Conservation (phyloP, 805 yeast genomes). For the Candida sonorensis region DNA sequence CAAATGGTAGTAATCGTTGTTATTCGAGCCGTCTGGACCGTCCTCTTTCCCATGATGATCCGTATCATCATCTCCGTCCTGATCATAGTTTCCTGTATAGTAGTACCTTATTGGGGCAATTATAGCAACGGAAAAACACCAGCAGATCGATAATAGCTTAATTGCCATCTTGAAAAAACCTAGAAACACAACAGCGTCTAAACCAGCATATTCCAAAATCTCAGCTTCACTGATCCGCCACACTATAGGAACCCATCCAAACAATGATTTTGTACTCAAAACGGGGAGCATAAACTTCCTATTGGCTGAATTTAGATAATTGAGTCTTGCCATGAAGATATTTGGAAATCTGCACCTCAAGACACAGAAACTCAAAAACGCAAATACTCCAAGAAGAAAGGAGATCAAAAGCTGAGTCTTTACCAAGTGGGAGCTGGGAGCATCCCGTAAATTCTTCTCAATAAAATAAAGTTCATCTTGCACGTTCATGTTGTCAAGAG, state of each 20-base stretch:
- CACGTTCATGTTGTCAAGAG: too few relatives aligned
- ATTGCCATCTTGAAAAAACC: slow-evolving; percentile 89
- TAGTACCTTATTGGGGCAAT: slow-evolving; percentile 82
- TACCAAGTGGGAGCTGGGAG: slow-evolving; percentile 46
- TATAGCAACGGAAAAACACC: slow-evolving; percentile 62
- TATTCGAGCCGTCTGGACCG: slow-evolving; percentile 4
- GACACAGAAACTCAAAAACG: slow-evolving; percentile 63
- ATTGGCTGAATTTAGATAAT: slow-evolving; percentile 33
- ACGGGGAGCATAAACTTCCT: slow-evolving; percentile 48
- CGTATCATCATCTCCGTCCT: slow-evolving; percentile 35
- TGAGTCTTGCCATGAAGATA: slow-evolving; percentile 74
- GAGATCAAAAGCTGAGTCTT: slow-evolving; percentile 76
- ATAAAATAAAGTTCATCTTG: slow-evolving; percentile 9
- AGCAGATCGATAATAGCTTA: slow-evolving; percentile 54
- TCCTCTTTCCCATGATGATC: slow-evolving; percentile 24
- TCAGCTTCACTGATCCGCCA: slow-evolving; percentile 64
- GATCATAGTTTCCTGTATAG: slow-evolving; percentile 75
- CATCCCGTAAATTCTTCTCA: slow-evolving; percentile 24
- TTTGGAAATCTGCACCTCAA: slow-evolving; percentile 71
- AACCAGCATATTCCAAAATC: slow-evolving; percentile 81
- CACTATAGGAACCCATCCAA: slow-evolving; percentile 77
- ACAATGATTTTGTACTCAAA: slow-evolving; percentile 48
- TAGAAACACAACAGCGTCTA: slow-evolving; percentile 88
- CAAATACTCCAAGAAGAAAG: slow-evolving; percentile 54
- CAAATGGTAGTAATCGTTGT: slow-evolving; percentile 4